Percentiles rank a stretch among this genome's conserved stretches.
phyloP scores from a whole-genome alignment of 2,329 filamentous ascomycete genomes.

The Macrophomina tecta region DNA sequence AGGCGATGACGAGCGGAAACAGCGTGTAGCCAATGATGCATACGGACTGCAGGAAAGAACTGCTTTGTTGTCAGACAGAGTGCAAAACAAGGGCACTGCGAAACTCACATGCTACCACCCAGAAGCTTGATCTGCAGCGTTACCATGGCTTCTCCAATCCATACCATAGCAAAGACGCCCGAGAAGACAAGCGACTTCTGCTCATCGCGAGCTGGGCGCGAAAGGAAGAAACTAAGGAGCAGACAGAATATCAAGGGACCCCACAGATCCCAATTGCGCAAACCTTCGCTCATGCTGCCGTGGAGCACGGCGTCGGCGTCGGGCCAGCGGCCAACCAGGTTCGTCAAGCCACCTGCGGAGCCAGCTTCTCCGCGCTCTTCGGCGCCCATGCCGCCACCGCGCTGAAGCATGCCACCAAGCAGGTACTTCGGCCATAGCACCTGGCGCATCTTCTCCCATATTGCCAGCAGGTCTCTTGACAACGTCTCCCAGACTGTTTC shows the following conservation, averaged over 20 bases:
- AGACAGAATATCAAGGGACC: conserved; percentile 94
- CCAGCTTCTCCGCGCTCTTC: conserved; percentile 63
- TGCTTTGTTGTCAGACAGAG: conserved; percentile 47
- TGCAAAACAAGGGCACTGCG: conserved; percentile 37
- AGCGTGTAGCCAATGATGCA: conserved; percentile 99
- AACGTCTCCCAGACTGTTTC: conserved; percentile 98
- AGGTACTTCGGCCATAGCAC: conserved; percentile 96
- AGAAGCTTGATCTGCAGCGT: conserved; percentile 97
- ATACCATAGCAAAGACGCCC: conserved; percentile 94
- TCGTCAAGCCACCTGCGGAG: conserved; percentile 54
- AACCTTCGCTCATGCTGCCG: conserved; percentile 81
- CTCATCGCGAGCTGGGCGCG: conserved; percentile 76
- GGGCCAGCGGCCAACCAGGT: conserved; percentile 68
- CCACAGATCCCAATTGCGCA: conserved; percentile 97
- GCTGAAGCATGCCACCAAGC: conserved; percentile 69
- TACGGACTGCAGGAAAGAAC: conserved; percentile 95
- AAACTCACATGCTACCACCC: conserved; percentile 93
- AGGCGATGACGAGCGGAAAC: conserved; percentile 93
- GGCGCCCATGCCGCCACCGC: conserved; percentile 62
- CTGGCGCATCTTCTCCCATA: conserved; percentile 98
- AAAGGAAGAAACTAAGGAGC: conserved; percentile 84
- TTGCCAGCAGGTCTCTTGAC: conserved; percentile 84
- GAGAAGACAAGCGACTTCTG: conserved; percentile 93
- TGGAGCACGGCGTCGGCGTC: conserved; percentile 70
- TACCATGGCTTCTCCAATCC: conserved; percentile 95